A percentile compares a stretch with the other conserved stretches of the same genome.
Evolutionary conservation across 106 monocot genomes (phyloP).

Genomic region (Cymbidium sinense): DNA sequence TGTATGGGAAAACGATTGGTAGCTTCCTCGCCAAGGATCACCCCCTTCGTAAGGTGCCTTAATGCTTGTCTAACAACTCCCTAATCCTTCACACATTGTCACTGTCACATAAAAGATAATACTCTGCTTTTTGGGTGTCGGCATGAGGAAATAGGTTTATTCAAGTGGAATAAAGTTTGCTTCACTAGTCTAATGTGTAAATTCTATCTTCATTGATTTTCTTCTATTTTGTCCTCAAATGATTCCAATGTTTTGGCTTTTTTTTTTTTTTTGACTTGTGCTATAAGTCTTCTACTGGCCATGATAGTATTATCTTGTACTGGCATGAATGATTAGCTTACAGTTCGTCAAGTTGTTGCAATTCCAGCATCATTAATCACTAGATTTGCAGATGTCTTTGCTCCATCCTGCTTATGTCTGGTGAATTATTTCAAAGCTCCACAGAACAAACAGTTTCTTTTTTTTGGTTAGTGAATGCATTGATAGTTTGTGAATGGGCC

Average conservation of each 20-base stretch:
- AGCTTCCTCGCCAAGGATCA: conserved; percentile 66
- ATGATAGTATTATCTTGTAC: not conserved
- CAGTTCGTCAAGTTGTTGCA: not conserved
- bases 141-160: not conserved
- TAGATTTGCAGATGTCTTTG: not conserved
- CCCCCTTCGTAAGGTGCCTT: conserved; percentile 52
- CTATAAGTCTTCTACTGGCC: not conserved
- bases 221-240: not conserved
- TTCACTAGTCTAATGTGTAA: not conserved
- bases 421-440: not conserved
- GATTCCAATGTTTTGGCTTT: not conserved
- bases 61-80: not conserved
- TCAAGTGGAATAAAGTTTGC: not conserved
- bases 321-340: not conserved
- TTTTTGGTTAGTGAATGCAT: not conserved
- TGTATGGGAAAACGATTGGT: conserved; percentile 66
- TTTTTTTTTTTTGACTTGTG: not conserved
- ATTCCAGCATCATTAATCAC: not conserved
- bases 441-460: not conserved
- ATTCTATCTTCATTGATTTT: not conserved
- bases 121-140: not conserved
- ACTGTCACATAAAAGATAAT: not conserved
- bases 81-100: not conserved
- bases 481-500: not conserved
- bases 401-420: not conserved